Evolutionary conservation across 371 early-diverging fungal species (phyloP).

Genomic region (Thermomucor indicae-seudaticae): DNA sequence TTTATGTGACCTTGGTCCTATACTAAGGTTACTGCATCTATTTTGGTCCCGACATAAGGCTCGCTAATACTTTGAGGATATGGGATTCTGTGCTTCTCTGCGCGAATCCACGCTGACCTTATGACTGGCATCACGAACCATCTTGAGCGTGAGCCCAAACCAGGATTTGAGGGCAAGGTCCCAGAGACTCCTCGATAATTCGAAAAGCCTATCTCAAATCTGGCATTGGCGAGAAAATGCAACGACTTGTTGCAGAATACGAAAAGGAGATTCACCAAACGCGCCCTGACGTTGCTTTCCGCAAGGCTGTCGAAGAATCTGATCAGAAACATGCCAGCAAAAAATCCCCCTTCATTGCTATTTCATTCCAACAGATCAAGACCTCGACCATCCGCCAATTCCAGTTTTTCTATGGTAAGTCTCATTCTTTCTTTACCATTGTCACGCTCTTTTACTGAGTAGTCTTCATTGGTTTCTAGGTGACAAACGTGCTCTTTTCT

Average conservation of each 20-base stretch:
- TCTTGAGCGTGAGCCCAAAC: slow-evolving; percentile 40
- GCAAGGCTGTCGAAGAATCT: slow-evolving; percentile 40
- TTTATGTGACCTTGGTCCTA: slow-evolving; percentile 57
- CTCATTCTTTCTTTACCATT: neutral
- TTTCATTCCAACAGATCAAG: slow-evolving; percentile 52
- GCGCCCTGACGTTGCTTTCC: slow-evolving; percentile 42
- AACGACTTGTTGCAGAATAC: slow-evolving; percentile 28
- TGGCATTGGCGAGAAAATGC: slow-evolving; percentile 18
- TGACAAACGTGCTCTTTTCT: slow-evolving; percentile 35
- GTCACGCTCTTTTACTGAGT: slow-evolving; percentile 5
- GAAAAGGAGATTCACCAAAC: slow-evolving; percentile 21
- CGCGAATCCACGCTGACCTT: slow-evolving; percentile 66
- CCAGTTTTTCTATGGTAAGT: slow-evolving; percentile 21
- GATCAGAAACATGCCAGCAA: slow-evolving; percentile 52
- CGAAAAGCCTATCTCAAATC: slow-evolving; percentile 37
- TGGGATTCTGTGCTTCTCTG: slow-evolving; percentile 53
- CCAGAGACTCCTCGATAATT: slow-evolving; percentile 51
- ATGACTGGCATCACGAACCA: slow-evolving; percentile 53
- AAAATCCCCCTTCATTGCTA: slow-evolving; percentile 51
- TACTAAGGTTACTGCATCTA: slow-evolving; percentile 56
- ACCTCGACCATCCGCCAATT: slow-evolving; percentile 56
- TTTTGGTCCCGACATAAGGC: slow-evolving; percentile 50
- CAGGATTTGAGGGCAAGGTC: slow-evolving; percentile 40
- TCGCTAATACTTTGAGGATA: slow-evolving; percentile 41
- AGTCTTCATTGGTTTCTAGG: too few species aligned